Evolutionary conservation across 2,329 filamentous ascomycete species (phyloP).

Genomic region (Sporothrix schenckii): DNA sequence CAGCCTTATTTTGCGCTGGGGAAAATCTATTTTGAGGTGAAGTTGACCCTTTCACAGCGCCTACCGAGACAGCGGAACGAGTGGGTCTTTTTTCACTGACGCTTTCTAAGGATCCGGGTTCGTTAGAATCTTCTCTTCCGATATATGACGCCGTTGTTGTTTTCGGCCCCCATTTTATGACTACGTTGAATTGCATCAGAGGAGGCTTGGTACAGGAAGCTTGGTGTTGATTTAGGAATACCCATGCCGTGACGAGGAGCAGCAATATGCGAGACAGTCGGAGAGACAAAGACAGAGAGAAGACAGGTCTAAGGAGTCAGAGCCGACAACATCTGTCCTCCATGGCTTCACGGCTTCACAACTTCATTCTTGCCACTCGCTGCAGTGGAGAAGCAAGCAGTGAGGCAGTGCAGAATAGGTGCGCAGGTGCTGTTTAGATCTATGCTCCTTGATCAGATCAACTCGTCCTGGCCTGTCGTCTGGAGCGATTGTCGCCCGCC

Average conservation of each 20-base stretch:
- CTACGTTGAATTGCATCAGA: background rate
- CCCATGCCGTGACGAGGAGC: background rate
- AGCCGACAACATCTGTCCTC: background rate
- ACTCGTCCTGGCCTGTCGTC: constrained; percentile 19
- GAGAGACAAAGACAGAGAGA: background rate
- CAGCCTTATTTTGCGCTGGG: constrained; percentile 5
- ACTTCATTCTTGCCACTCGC: constrained; percentile 3
- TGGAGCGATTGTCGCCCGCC: background rate
- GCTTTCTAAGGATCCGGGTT: background rate
- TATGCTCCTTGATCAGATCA: background rate
- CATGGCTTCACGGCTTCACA: background rate
- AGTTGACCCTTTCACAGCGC: background rate
- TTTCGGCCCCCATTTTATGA: background rate
- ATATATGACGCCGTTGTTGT: background rate
- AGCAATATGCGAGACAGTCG: background rate
- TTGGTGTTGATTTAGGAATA: background rate
- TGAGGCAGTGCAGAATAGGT: too few species aligned
- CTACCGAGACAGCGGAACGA: constrained; percentile 11
- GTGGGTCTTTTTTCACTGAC: background rate
- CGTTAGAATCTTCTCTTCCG: background rate
- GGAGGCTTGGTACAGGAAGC: background rate
- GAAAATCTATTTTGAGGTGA: constrained; percentile 13
- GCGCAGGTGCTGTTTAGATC: too few species aligned
- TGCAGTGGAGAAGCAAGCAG: background rate
- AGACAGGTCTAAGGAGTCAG: background rate